A percentile compares a stretch with the other conserved stretches of the same genome.
phyloP scores from a whole-genome alignment of 2,329 filamentous ascomycete species.

The Coniochaeta hoffmannii region DNA sequence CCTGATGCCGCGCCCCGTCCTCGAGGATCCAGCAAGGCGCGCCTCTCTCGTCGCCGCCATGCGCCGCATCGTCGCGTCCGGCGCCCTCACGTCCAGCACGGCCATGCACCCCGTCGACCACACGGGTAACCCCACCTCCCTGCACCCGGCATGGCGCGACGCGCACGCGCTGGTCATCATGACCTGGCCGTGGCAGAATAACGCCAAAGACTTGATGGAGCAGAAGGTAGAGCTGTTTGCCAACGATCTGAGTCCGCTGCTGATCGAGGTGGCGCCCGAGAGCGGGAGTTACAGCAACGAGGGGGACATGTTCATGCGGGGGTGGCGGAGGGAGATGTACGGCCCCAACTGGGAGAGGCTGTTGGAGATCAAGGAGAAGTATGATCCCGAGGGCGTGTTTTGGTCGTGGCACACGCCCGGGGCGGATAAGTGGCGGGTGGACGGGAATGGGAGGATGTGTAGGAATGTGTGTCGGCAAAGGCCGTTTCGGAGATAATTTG shows the following conservation, averaged over 20 bases:
- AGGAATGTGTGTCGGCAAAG: neutral
- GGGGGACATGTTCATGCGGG: conserved; percentile 4
- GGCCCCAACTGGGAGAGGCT: conserved; percentile 3
- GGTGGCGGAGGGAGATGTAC: conserved; percentile 3
- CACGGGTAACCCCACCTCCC: neutral
- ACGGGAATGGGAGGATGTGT: neutral
- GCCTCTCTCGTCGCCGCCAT: neutral
- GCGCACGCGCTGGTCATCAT: conserved; percentile 3
- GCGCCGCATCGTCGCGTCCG: neutral
- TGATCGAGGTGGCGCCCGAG: conserved; percentile 4
- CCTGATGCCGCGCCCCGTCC: conserved; percentile 1
- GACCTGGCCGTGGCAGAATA: conserved; percentile 4
- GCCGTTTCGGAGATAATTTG: neutral
- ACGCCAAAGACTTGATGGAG: conserved; percentile 2
- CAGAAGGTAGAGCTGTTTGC: conserved; percentile 2
- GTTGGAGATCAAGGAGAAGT: conserved; percentile 3
- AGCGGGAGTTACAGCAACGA: conserved; percentile 3
- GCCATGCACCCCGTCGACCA: conserved; percentile 1
- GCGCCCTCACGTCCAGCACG: neutral
- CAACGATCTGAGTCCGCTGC: neutral
- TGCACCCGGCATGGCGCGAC: conserved; percentile 3
- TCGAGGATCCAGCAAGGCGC: neutral
- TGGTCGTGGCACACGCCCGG: conserved; percentile 2
- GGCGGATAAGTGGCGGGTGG: neutral
- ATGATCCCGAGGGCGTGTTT: conserved; percentile 1